Percentiles rank a stretch among this genome's conserved stretches.
These are phyloP conservation scores for Rickenella mellea DNA, from an alignment of 768 basidiomycete species.

Conservation along the genomic window DNA sequence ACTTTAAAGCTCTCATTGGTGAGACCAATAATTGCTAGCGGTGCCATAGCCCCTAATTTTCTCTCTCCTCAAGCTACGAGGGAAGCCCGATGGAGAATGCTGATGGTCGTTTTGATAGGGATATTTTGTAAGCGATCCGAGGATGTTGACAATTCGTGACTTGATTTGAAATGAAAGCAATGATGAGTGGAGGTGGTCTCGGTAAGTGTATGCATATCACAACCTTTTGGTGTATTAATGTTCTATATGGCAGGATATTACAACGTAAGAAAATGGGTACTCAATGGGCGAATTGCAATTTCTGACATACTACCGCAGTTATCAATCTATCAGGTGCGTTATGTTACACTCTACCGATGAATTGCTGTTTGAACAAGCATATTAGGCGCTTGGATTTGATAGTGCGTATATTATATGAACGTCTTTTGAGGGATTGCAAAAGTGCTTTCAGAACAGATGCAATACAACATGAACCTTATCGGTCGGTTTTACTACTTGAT, in stretches of 20 bases:
- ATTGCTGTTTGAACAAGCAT: too few species aligned
- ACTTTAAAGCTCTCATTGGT: constrained; percentile 9
- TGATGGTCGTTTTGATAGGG: constrained; percentile 10
- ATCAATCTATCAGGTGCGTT: too few species aligned
- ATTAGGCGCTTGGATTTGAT: constrained; percentile 13
- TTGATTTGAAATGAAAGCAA: background rate
- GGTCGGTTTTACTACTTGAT: too few species aligned
- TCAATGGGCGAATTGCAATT: background rate
- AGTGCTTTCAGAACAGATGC: constrained; percentile 2
- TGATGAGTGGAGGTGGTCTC: too few species aligned
- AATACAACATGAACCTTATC: constrained; percentile 8
- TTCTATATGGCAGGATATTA: constrained; percentile 4
- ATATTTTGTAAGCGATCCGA: constrained; percentile 22
- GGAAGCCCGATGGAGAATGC: constrained; percentile 3
- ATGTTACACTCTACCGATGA: too few species aligned
- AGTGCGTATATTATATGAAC: constrained; percentile 1
- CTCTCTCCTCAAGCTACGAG: constrained; percentile 6
- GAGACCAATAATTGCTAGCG: background rate
- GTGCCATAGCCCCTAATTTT: background rate
- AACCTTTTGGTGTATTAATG: too few species aligned
- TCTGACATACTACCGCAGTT: background rate
- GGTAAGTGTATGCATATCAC: too few species aligned
- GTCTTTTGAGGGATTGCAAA: too few species aligned
- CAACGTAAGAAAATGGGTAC: constrained; percentile 1
- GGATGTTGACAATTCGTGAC: constrained; percentile 18